Evolutionary conservation across 1,284 basidiomycete species (phyloP), one percentile per base, ranked within the genome.

Genomic region (Fomitopsis schrenkii): DNA sequence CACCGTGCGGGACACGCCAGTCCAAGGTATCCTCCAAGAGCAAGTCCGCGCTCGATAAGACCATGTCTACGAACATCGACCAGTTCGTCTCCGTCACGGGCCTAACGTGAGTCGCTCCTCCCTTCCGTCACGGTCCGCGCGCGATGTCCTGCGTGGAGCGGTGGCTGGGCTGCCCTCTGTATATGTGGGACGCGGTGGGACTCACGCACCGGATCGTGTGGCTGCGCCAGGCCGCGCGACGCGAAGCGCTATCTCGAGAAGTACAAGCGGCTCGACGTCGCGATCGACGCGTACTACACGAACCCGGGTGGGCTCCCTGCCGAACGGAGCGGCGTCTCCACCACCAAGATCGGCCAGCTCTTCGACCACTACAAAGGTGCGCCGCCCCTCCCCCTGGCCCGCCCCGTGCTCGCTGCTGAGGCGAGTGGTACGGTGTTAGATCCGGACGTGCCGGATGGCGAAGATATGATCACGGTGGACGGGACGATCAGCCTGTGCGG

Each of bases 311-410:
- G 50, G 15, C 19, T 28, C 36, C 12, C 48, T 70, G 57, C 57
- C 58, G 68, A 61, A 72, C 67, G 62, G 69, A 71, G 58, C 71
- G 71, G 64, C 63, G 78, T 80, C 28, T 86, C 85, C 3, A 81
- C 82, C 42, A 81, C 77, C 74, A 85, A 85, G 68, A 75, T 96
- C 35, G 81, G 76, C 54, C 70, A 78, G 14, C 71, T 94, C 6
- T 96, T 94, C 69, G 87, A 94, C 61, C 79, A 80, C 62, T 96
- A 94, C 75, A 91, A 90, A 77, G 92, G 91, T 91, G 60, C 61
- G 79, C 66, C 57, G 56, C 41, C 19, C 45, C 28, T 6, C 42
- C 17, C 14, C 30, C 28, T 12, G 50, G 19, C 41, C 26, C 19
- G 50, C 41, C 52, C 19, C 42, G 26, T 10, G n/a, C 17, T 36